A percentile compares a stretch with the other conserved stretches of the same genome.
Evolutionary conservation across 1,139 yeast species (phyloP).

Genomic region (Starmera stellimalicola): DNA sequence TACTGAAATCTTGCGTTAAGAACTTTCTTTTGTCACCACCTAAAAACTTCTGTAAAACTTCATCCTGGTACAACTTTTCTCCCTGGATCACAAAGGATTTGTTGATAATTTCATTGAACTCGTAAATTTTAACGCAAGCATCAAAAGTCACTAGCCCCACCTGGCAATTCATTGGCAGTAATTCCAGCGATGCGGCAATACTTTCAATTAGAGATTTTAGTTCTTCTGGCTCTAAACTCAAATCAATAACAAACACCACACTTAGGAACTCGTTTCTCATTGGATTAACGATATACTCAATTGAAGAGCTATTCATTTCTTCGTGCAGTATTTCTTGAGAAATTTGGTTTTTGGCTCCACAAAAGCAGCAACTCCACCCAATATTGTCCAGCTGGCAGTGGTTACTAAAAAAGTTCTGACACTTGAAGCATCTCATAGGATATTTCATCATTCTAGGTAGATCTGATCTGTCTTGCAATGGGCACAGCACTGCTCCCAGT

Average conservation of each 20-base stretch:
- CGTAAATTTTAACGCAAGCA: conserved; percentile 53
- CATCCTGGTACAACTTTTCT: conserved; percentile 36
- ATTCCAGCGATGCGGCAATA: conserved; percentile 39
- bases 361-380: conserved; percentile 51
- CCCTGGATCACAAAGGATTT: conserved; percentile 44
- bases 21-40: conserved; percentile 24
- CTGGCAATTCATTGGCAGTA: conserved; percentile 50
- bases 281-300: conserved; percentile 46
- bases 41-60: neutral
- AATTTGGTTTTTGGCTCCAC: conserved; percentile 43
- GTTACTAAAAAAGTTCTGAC: conserved; percentile 46
- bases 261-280: conserved; percentile 44
- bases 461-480: conserved; percentile 42
- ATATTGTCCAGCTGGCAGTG: conserved; percentile 49
- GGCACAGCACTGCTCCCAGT: conserved; percentile 52
- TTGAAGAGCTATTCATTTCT: conserved; percentile 41
- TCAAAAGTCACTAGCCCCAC: conserved; percentile 54
- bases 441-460: conserved; percentile 46
- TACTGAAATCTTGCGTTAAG: conserved; percentile 2
- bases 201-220: conserved; percentile 45
- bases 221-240: conserved; percentile 53
- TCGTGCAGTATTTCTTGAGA: conserved; percentile 47
- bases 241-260: conserved; percentile 46
- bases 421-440: conserved; percentile 44
- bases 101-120: conserved; percentile 31